These are phyloP conservation scores for Aspergillus pseudotamarii DNA, from an alignment of 2,329 filamentous ascomycete genomes.

Conservation along the genomic window DNA sequence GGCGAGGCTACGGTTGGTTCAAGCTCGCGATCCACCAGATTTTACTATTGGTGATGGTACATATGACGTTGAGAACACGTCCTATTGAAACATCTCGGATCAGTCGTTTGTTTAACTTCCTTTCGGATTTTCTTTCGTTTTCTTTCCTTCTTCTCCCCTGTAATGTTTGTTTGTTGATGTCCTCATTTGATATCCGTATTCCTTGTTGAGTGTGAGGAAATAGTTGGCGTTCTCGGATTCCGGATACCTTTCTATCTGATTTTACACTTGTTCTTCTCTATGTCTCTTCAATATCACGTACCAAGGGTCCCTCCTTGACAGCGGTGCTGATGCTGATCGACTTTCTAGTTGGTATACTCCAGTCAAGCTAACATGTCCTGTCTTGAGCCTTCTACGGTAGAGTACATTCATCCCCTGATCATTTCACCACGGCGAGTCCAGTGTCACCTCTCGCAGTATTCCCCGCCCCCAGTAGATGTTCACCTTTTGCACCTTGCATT, in stretches of 20 bases:
- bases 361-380: not conserved
- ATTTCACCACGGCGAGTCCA: not conserved
- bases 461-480: not conserved
- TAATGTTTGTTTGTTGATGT: not conserved
- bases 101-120: not conserved
- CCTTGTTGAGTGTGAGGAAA: slow-evolving; percentile 3
- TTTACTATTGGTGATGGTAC: not conserved
- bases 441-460: not conserved
- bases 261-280: not conserved
- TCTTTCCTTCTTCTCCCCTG: not conserved
- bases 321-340: not conserved
- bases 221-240: slow-evolving; percentile 3
- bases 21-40: not conserved
- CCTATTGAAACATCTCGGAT: not conserved
- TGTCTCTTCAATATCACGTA: not conserved
- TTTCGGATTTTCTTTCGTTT: not conserved
- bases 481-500: not conserved
- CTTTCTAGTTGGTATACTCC: not conserved
- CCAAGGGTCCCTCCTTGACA: not conserved
- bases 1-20: not conserved
- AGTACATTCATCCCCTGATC: not conserved
- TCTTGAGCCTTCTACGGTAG: not conserved
- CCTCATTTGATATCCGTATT: slow-evolving; percentile 13
- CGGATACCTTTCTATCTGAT: slow-evolving; percentile 2
- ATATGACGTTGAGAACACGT: not conserved